These are phyloP conservation scores for Dichotomocladium elegans DNA, from an alignment of 371 early-diverging fungal genomes.

Conservation along the genomic window DNA sequence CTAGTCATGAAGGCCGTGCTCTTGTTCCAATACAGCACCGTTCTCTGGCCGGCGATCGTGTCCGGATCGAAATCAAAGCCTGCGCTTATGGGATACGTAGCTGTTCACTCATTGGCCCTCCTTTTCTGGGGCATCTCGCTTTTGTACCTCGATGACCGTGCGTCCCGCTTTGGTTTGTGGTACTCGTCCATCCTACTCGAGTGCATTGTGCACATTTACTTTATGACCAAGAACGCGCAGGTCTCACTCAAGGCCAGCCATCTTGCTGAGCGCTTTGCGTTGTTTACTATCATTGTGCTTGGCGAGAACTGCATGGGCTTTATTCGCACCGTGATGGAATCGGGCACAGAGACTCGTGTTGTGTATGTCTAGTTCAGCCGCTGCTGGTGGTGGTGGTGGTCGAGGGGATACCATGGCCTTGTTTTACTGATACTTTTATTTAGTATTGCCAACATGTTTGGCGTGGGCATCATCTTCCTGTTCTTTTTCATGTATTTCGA, in stretches of 20 bases:
- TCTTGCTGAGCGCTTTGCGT: conserved; percentile 52
- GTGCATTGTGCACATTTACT: conserved; percentile 31
- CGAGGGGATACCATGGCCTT: no score
- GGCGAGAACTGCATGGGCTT: conserved; percentile 52
- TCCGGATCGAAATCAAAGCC: conserved; percentile 19
- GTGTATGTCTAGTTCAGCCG: conserved; percentile 22
- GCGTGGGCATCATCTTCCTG: conserved; percentile 43
- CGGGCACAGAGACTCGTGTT: conserved; percentile 21
- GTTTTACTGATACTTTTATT: neutral
- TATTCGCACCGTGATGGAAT: conserved; percentile 38
- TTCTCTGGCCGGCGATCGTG: conserved; percentile 18
- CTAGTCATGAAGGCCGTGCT: conserved; percentile 44
- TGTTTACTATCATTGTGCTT: conserved; percentile 54
- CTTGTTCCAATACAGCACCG: conserved; percentile 30
- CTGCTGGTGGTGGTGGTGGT: neutral
- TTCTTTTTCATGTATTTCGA: conserved; percentile 55
- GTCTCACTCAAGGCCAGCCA: conserved; percentile 57
- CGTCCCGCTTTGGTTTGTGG: conserved; percentile 45
- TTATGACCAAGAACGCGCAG: conserved; percentile 39
- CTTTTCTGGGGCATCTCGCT: conserved; percentile 50
- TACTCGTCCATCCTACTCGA: conserved; percentile 46
- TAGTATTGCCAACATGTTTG: conserved; percentile 42
- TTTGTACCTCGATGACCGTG: conserved; percentile 13
- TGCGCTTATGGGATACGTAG: conserved; percentile 32
- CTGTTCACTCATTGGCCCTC: conserved; percentile 36